Evolutionary conservation across 2,329 filamentous ascomycete species (phyloP), one percentile per base, ranked within the genome.

Genomic region (Cladosporium sp.): DNA sequence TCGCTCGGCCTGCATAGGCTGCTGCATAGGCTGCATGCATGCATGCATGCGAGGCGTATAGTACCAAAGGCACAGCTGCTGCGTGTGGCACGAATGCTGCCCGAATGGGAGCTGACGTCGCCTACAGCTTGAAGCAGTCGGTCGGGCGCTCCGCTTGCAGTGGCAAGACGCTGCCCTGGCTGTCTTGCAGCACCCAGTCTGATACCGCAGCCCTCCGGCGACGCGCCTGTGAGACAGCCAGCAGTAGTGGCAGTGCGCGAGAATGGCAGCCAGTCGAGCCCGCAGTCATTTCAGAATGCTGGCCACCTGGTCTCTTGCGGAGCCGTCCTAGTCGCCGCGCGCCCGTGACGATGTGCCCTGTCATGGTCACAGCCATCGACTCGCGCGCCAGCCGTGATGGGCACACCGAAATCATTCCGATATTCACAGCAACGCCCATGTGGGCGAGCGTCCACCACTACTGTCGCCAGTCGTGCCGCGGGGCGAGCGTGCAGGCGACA

Each of bases 351-450:
- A 53, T 28, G 25, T 24, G 50, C n/a, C 37, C 36, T 42, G 50
- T 53, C 50, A 53, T 53, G 50, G 50, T 36, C 50, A 53, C 24
- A 37, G 50, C 17, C 50, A 42, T 53, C 37, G 50, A 53, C n/a
- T 53, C 50, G 50, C 25, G 50, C 37, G 35, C 12, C 13, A 22
- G 50, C 50, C 50, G 50, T 53, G 36, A 42, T 53, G 20, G 37
- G 36, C 36, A 42, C 17, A 42, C 50, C 50, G 50, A 42, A 42
- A 53, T 53, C 37, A 53, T 32, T 42, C 50, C 50, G 50, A 53
- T 15, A 42, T 34, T 39, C 20, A 52, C 49, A 52, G 4, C 20
- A 52, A 15, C 34, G 35, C 36, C 20, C 13, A 42, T 40, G 24
- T 25, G 37, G 17, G 36, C 42, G 42, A 24, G 42, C 42, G 4